Evolutionary conservation across 2,329 filamentous ascomycete genomes (phyloP), one percentile per base, ranked within the genome.

Genomic region (Exophiala lecanii-corni): DNA sequence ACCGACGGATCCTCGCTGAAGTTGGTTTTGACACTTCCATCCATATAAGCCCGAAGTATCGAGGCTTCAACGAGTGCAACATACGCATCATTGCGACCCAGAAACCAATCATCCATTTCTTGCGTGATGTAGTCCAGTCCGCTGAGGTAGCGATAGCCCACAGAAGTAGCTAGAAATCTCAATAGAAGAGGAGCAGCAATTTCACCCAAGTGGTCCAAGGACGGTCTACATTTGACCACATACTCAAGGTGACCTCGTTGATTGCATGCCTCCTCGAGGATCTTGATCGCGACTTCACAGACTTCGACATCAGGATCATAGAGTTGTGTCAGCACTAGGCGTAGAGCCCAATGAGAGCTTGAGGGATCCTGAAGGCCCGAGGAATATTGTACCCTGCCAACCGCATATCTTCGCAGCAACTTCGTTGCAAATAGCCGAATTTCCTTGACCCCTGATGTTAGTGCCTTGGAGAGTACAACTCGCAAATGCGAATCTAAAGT

Each of bases 61-160:
- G 89, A 94, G n/a, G 94, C 92, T 64, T 98, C 92, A 30, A 98
- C 91, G 30, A 97, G 78, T 26, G 81, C 78, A 38, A 98, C 92
- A 55, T 98, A 98, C n/a, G 82, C 84, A 62, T 98, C 91, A 60
- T 98, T 98, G 33, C 92, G 82, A 10, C 92, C 92, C 13, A 98
- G 74, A 60, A 97, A 98, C 92, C 92, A 98, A 66, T 98, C 94
- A 56, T 98, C 92, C 92, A 98, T 98, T 63, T 98, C 94, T 61
- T 94, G 92, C 49, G 89, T 96, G 64, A 98, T 98, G 62, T 98
- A 98, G 68, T 98, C 94, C 32, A 98, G 73, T 0, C 89, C 92
- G 60, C 97, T 89, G 4, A 98, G 75, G 64, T 98, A 98, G 64
- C 97, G 89, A 60, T 98, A 98, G 37, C 92, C 92, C 44, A 96